Evolutionary conservation across 2,329 filamentous ascomycete genomes (phyloP).

Genomic region (Westerdykella sp.): DNA sequence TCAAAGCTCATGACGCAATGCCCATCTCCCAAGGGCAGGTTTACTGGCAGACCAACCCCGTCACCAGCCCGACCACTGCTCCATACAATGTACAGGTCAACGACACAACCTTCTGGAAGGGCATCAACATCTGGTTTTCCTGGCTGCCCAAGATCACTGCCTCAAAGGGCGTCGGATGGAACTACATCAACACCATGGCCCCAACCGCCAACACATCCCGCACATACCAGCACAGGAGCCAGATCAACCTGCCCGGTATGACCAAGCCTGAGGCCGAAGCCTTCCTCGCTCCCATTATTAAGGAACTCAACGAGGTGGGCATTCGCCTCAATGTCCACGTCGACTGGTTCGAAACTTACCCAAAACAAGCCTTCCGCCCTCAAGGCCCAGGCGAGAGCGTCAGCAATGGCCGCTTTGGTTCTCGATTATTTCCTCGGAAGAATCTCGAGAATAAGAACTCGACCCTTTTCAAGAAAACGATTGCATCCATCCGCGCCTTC

Average conservation of each 20-base stretch:
- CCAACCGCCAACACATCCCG: constrained; percentile 5
- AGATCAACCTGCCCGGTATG: constrained; percentile 16
- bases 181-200: constrained; percentile 12
- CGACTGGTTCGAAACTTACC: constrained; percentile 8
- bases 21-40: constrained; percentile 23
- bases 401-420: constrained; percentile 17
- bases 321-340: constrained; percentile 14
- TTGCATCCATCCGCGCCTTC: constrained; percentile 16
- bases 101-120: constrained; percentile 23
- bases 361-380: constrained; percentile 12
- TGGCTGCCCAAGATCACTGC: constrained; percentile 20
- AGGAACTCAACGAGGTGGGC: constrained; percentile 13
- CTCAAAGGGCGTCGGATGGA: constrained; percentile 21
- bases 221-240: constrained; percentile 12
- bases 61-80: constrained; percentile 9
- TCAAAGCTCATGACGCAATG: constrained; percentile 22
- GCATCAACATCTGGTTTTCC: constrained; percentile 16
- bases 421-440: constrained; percentile 28
- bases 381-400: constrained; percentile 16
- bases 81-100: constrained; percentile 9
- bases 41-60: constrained; percentile 18
- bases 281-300: constrained; percentile 17
- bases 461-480: constrained; percentile 11
- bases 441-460: constrained; percentile 19
- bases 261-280: constrained; percentile 10